Conservation (phyloP, 495 filamentous ascomycete genomes). For the Daldinia bambusicola region DNA sequence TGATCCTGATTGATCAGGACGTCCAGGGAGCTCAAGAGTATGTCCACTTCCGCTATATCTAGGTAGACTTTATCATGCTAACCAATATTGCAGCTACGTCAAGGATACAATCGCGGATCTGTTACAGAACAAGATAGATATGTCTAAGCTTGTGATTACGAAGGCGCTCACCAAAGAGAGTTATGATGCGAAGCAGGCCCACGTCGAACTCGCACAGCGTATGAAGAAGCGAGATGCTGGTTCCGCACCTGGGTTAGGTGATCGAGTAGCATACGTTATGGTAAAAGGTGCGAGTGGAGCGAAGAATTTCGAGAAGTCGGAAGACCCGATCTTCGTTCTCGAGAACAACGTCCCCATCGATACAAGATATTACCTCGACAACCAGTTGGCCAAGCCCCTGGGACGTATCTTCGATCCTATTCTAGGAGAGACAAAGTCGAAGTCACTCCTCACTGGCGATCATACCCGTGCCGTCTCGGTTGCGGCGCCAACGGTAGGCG, state of each 20-base stretch:
- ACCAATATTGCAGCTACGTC: slow-evolving; percentile 74
- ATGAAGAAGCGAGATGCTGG: slow-evolving; percentile 97
- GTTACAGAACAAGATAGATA: slow-evolving; percentile 96
- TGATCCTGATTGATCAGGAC: slow-evolving; percentile 94
- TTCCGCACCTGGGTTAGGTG: slow-evolving; percentile 92
- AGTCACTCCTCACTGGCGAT: slow-evolving; percentile 82
- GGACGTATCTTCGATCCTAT: slow-evolving; percentile 98
- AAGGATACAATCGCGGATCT: slow-evolving; percentile 96
- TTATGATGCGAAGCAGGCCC: slow-evolving; percentile 91
- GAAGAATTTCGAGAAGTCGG: slow-evolving; percentile 94
- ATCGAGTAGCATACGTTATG: slow-evolving; percentile 98
- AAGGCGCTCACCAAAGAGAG: slow-evolving; percentile 88
- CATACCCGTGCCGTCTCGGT: slow-evolving; percentile 94
- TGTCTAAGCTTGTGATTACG: slow-evolving; percentile 99
- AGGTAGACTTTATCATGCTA: slow-evolving; percentile 19
- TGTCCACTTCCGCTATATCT: slow-evolving; percentile 49
- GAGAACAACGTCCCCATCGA: slow-evolving; percentile 98
- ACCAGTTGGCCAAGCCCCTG: slow-evolving; percentile 94
- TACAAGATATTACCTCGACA: slow-evolving; percentile 98
- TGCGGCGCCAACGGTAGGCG: slow-evolving; percentile 86
- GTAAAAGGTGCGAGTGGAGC: slow-evolving; percentile 87
- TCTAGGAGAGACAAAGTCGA: slow-evolving; percentile 88
- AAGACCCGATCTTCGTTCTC: slow-evolving; percentile 95
- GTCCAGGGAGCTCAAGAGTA: slow-evolving; percentile 92
- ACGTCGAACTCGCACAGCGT: slow-evolving; percentile 90